Evolutionary conservation across 495 filamentous ascomycete species (phyloP).

Genomic region (Aspergillus sclerotioniger): DNA sequence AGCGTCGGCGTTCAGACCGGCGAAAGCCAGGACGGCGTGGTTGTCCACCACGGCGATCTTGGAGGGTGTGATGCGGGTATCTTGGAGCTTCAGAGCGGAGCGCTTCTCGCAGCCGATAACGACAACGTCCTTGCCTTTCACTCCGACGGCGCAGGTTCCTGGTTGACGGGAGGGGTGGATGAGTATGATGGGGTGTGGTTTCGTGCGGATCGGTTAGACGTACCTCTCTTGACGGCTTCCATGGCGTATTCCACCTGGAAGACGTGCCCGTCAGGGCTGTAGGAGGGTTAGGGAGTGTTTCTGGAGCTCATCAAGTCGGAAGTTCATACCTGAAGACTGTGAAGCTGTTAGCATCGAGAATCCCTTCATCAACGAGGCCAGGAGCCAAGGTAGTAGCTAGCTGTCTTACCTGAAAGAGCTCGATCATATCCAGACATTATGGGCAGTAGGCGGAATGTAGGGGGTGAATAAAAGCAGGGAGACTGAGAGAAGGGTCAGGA

Average conservation of each 20-base stretch:
- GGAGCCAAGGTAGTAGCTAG: slow-evolving; percentile 19
- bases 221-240: slow-evolving; percentile 97
- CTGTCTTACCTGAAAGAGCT: slow-evolving; percentile 83
- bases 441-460: slow-evolving; percentile 16
- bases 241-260: slow-evolving; percentile 99
- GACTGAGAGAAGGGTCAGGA: slow-evolving; percentile 1
- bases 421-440: slow-evolving; percentile 92
- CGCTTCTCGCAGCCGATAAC: slow-evolving; percentile 98
- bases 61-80: slow-evolving; percentile 97
- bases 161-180: not conserved
- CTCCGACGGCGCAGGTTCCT: slow-evolving; percentile 97
- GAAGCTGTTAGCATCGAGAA: slow-evolving; percentile 18
- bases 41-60: slow-evolving; percentile 94
- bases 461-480: slow-evolving; percentile 4
- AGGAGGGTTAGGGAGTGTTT: slow-evolving; percentile 27
- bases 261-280: slow-evolving; percentile 95
- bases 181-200: not conserved
- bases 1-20: slow-evolving; percentile 94
- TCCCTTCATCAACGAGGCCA: slow-evolving; percentile 49
- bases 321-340: slow-evolving; percentile 31
- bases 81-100: slow-evolving; percentile 98
- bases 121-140: slow-evolving; percentile 92
- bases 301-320: slow-evolving; percentile 10
- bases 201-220: slow-evolving; percentile 7
- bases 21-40: slow-evolving; percentile 95